Conservation (phyloP, 208 protist genomes). For the Endotrypanum monterogeii region DNA sequence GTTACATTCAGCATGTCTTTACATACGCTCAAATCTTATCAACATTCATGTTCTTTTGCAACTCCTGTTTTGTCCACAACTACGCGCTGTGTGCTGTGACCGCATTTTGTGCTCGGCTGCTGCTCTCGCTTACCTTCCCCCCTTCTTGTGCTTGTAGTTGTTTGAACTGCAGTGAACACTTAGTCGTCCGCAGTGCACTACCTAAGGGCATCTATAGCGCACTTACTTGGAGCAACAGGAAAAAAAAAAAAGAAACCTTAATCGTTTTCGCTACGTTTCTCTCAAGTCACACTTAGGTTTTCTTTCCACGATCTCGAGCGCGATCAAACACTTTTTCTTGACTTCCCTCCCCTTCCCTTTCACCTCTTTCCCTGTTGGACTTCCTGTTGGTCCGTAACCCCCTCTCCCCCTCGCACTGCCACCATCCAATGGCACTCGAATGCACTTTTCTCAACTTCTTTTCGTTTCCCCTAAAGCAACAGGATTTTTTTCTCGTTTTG, state of each 20-base stretch:
- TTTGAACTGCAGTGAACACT: neutral
- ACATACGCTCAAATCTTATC: neutral
- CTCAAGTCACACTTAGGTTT: neutral
- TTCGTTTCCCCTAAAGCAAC: no score
- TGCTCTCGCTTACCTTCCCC: neutral
- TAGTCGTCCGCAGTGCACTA: neutral
- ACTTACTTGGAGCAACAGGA: no score
- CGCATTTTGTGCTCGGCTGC: neutral
- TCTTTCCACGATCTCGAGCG: neutral
- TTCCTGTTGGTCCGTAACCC: neutral
- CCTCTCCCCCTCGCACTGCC: neutral
- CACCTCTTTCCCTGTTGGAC: conserved; percentile 4
- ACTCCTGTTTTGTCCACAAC: neutral
- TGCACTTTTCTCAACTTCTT: no score
- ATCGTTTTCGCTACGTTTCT: neutral
- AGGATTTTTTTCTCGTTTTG: no score
- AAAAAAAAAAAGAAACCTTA: neutral
- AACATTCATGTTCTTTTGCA: neutral
- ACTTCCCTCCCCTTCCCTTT: neutral
- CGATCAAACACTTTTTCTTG: neutral
- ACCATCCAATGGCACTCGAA: no score
- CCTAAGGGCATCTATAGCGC: no score
- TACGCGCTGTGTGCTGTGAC: neutral
- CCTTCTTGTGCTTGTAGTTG: neutral
- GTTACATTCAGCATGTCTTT: neutral